Evolutionary conservation across 805 yeast species (phyloP).

Genomic region (Jamesozyma lodderae): DNA sequence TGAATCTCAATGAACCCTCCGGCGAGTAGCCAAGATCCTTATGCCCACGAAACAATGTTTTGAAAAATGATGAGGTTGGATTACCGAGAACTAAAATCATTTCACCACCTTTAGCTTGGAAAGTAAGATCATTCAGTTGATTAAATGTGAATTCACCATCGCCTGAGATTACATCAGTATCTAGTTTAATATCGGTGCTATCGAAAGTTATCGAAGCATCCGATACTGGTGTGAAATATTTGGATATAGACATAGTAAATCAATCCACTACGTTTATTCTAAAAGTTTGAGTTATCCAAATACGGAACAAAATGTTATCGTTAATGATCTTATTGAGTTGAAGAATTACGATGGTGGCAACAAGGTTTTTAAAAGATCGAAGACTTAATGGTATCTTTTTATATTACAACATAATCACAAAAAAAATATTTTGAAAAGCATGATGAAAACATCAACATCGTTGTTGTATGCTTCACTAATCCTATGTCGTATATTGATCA

Average conservation of each 20-base stretch:
- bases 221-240: constrained; percentile 19
- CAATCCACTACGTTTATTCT: neutral
- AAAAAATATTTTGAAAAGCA: too few relatives aligned
- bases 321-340: too few relatives aligned
- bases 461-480: too few relatives aligned
- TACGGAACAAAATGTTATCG: neutral
- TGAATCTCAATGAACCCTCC: constrained; percentile 17
- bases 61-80: constrained; percentile 20
- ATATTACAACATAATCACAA: too few relatives aligned
- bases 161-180: neutral
- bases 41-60: constrained; percentile 17
- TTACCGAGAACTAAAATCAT: constrained; percentile 22
- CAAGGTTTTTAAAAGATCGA: too few relatives aligned
- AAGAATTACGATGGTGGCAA: too few relatives aligned
- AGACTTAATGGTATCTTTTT: too few relatives aligned
- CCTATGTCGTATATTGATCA: too few relatives aligned
- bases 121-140: constrained; percentile 14
- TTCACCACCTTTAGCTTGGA: constrained; percentile 22
- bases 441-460: too few relatives aligned
- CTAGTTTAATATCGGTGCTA: constrained; percentile 12
- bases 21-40: constrained; percentile 15
- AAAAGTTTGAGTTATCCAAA: neutral
- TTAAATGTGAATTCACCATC: neutral
- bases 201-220: constrained; percentile 22
- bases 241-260: constrained; percentile 16